Conservation (phyloP, 768 basidiomycete genomes). For the Lyophyllum atratum region DNA sequence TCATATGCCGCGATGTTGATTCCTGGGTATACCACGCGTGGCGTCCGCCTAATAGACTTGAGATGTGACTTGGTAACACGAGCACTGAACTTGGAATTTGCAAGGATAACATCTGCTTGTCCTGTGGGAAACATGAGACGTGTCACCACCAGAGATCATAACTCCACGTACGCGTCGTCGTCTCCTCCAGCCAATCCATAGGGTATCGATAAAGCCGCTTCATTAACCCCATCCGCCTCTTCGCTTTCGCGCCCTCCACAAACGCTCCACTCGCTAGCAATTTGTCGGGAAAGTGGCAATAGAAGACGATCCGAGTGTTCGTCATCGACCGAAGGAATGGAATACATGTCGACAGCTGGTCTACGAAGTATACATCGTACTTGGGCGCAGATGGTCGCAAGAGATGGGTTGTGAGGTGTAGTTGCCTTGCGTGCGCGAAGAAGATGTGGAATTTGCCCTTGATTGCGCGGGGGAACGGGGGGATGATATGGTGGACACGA, state of each 20-base stretch:
- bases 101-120: constrained; percentile 88
- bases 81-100: constrained; percentile 91
- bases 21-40: constrained; percentile 91
- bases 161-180: constrained; percentile 72
- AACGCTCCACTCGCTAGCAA: constrained; percentile 75
- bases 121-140: constrained; percentile 42
- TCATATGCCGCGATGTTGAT: constrained; percentile 83
- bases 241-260: constrained; percentile 52
- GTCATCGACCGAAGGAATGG: constrained; percentile 74
- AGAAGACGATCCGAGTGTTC: constrained; percentile 87
- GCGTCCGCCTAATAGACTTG: constrained; percentile 58
- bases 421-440: constrained; percentile 85
- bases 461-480: constrained; percentile 81
- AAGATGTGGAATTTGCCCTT: constrained; percentile 85
- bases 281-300: constrained; percentile 98
- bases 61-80: constrained; percentile 79
- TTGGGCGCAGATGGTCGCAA: constrained; percentile 45
- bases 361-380: constrained; percentile 90
- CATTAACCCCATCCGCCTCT: constrained; percentile 47
- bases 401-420: constrained; percentile 77
- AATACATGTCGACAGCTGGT: constrained; percentile 92
- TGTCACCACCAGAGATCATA: not conserved
- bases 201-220: constrained; percentile 84
- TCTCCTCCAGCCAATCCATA: constrained; percentile 89
- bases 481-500: constrained; percentile 65